Evolutionary conservation across 2,329 filamentous ascomycete species (phyloP), one percentile per base, ranked within the genome.

Genomic region (Aspergillus eucalypticola): DNA sequence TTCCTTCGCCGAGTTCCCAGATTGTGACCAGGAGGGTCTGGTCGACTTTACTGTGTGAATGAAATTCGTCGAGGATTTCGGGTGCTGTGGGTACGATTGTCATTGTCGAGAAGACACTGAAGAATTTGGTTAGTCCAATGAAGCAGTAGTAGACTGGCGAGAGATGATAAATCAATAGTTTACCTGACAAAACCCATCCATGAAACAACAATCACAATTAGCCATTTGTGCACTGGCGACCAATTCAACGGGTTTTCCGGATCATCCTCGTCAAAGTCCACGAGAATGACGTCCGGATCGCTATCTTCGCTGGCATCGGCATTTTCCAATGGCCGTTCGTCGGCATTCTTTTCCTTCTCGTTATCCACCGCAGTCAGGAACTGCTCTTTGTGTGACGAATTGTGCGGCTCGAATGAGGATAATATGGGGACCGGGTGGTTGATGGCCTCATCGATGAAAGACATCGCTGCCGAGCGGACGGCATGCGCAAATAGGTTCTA

Each of bases 1-100:
- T 73, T 17, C 77, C 78, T 72, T 81, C 79, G n/a, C 79, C 79
- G 4, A 81, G 72, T 58, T 81, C 79, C 79, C 79, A 81, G 59
- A 82, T 79, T 0, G 79, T 80, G 54, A 82, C 78, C 46, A 82
- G 76, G 7, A 81, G 77, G 41, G 60, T 62, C 49, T 61, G 60
- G 55, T 62, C 52, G 52, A 62, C 29, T 7, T 27, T 58, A 17
- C 51, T 62, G 50, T 61, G 35, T 11, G 63, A 63, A 48, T 64
- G 51, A 38, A 51, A 51, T n/a, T 35, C 25, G 0, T 35, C 15
- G 15, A 51, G 29, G 29, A 51, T 32, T n/a, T 35, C 23, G 15
- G 49, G 49, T n/a, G 49, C 25, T 0, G 25, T 35, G 2, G 49
- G 49, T 2, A 29, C 27, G 49, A 35, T 50, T n/a, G 48, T 50